Conservation (phyloP, 306 rosid genomes). For the Chamaecrista fasciculata region DNA sequence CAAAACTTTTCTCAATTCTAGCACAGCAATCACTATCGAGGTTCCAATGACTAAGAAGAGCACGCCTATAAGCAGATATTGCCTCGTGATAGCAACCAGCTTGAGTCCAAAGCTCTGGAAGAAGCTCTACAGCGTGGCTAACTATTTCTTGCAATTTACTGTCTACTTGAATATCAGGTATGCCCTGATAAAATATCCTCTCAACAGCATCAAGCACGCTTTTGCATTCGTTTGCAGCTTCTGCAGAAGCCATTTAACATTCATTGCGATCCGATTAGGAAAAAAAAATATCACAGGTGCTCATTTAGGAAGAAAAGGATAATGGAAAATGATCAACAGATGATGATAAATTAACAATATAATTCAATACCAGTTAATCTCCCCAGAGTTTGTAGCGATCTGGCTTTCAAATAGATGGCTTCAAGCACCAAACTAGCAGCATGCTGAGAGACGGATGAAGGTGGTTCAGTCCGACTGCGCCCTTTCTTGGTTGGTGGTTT, state of each 20-base stretch:
- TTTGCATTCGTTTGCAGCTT: constrained; percentile 87
- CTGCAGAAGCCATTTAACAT: constrained; percentile 56
- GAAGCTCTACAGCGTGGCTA: constrained; percentile 93
- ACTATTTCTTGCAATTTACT: constrained; percentile 83
- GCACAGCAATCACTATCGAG: constrained; percentile 75
- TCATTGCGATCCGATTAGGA: constrained; percentile 31
- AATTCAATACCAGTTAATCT: constrained; percentile 58
- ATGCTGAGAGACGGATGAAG: constrained; percentile 80
- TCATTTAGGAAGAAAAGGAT: constrained; percentile 21
- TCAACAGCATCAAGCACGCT: constrained; percentile 91
- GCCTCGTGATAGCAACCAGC: constrained; percentile 71
- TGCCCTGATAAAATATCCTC: constrained; percentile 80
- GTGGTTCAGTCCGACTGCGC: constrained; percentile 55
- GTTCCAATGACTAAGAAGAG: constrained; percentile 93
- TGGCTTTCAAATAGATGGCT: constrained; percentile 94
- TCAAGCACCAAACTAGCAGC: constrained; percentile 96
- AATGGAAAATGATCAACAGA: neutral
- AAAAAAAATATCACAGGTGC: neutral
- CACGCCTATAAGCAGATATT: constrained; percentile 77
- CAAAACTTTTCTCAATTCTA: constrained; percentile 87
- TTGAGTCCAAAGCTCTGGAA: constrained; percentile 93
- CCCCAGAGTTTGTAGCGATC: constrained; percentile 90
- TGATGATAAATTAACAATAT: constrained; percentile 21
- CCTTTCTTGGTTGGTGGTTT: constrained; percentile 65
- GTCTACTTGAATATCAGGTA: constrained; percentile 82